Base-by-base conservation (phyloP, 768 basidiomycete species). In the Russula sp. region DNA sequence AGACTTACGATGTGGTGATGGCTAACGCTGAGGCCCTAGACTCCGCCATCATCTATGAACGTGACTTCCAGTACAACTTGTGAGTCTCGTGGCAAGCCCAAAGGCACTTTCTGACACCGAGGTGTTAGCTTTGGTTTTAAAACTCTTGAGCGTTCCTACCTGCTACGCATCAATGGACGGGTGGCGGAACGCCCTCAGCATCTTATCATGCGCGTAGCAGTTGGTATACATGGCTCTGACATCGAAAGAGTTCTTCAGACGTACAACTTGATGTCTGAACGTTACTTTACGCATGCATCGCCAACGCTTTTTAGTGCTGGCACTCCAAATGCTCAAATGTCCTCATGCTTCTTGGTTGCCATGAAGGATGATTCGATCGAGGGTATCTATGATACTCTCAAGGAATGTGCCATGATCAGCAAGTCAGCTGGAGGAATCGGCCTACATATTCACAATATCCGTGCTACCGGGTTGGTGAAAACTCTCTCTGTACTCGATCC, bases 341-440 rank as follows among this genome's bases (percentile, higher is more conserved):
- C 90, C 64, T 96, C 93, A 3, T 98, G 97, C 77, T 99, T 98
- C 84, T 84, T 99, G 59, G 87, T 99, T 51, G 87, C 87, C 71
- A 98, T 98, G 97, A 93, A 94, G 75, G 94, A 98, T 20, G 97
- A 98, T 73, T 96, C 93, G 4, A 98, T 98, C 61, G 97, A 99
- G 68, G 97, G 97, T 20, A 98, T 99, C 75, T 99, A 98, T 73
- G 96, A 98, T 69, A 98, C 97, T 0, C 80, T 99, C 68, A 98
- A 98, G 80, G 91, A 84, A 64, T 98, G 97, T 71, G 97, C 97
- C 5, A 91, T 98, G 90, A 99, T 99, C 73, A 96, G 93, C 71
- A 98, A 99, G 80, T 97, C 94, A 6, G 97, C 97, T 29, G 97
- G 97, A 69, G 97, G 97, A 56, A 98, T 98, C 72, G 97, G 97